Base-by-base conservation (phyloP, 2,329 filamentous ascomycete species). In the Colletotrichum lupini region DNA sequence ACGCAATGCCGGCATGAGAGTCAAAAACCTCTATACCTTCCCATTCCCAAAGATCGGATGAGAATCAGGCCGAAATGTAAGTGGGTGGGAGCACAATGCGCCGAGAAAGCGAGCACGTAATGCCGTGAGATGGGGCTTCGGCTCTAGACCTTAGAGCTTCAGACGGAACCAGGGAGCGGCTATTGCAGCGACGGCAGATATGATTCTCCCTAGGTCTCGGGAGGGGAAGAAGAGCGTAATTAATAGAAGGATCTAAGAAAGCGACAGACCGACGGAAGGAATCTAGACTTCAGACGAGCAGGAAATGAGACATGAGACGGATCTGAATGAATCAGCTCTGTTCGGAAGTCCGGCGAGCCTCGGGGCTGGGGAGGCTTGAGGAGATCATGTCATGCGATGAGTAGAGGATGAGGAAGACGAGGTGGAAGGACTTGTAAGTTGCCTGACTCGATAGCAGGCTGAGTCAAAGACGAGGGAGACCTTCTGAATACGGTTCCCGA, bases 361-460 rank as follows among this genome's bases (percentile, higher is more conserved):
- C 37, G 46, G 14, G 66, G 46, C 68, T 60, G 59, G 66, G 65
- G 52, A 58, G 53, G 69, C 69, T 72, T 63, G 42, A 42, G 66
- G 30, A 37, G 66, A 69, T 69, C 70, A 32, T 46, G 22, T 64
- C n/a, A 69, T 69, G 70, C 59, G 42, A 46, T 42, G 53, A 46
- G 35, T 19, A 16, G 26, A 35, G 11, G 19, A 28, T n/a, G 14
- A 30, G 28, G 11, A 46, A 9, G 19, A 22, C 5, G 49, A 30
- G 37, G 22, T 28, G n/a, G 30, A 42, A 57, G 3, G 16, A 49
- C 8, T 11, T 49, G 7, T 7, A 22, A 22, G 28, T 14, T 42
- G 32, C 32, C 7, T 56, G 70, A 72, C 42, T 72, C 59, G 42
- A 46, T 8, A 49, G 66, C 19, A 30, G 9, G n/a, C 32, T 5